Percentiles rank a stretch among this genome's conserved stretches.
phyloP scores from a whole-genome alignment of 2,329 filamentous ascomycete species.

The Penicillium thymicola region DNA sequence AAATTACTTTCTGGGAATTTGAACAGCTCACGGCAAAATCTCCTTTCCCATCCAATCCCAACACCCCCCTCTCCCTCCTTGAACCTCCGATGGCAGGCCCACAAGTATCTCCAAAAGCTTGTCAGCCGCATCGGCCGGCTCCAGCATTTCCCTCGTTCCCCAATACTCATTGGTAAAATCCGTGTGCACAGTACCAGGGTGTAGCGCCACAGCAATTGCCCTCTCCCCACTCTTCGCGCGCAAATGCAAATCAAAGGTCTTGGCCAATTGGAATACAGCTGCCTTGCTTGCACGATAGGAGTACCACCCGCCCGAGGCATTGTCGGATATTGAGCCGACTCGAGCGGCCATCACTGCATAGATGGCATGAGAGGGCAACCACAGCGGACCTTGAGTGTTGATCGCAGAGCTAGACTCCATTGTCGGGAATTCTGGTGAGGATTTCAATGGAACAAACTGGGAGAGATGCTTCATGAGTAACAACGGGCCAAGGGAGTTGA shows the following conservation, averaged over 20 bases:
- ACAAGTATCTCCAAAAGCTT: slow-evolving; percentile 60
- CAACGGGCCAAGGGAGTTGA: slow-evolving; percentile 72
- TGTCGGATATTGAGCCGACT: slow-evolving; percentile 71
- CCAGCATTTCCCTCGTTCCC: slow-evolving; percentile 66
- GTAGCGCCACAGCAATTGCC: slow-evolving; percentile 67
- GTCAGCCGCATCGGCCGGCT: slow-evolving; percentile 63
- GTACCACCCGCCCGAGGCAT: slow-evolving; percentile 75
- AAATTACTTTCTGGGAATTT: neutral
- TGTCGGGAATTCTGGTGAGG: slow-evolving; percentile 38
- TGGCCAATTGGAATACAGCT: slow-evolving; percentile 67
- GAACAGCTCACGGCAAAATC: slow-evolving; percentile 49
- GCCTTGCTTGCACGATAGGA: slow-evolving; percentile 75
- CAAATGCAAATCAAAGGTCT: slow-evolving; percentile 68
- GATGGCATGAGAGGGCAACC: slow-evolving; percentile 55
- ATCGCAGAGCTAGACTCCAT: slow-evolving; percentile 9
- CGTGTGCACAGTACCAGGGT: slow-evolving; percentile 79
- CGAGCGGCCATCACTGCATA: slow-evolving; percentile 76
- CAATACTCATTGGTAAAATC: slow-evolving; percentile 70
- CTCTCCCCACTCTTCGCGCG: slow-evolving; percentile 55
- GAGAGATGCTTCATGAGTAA: slow-evolving; percentile 74
- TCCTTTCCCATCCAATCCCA: slow-evolving; percentile 70
- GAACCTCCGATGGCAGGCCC: slow-evolving; percentile 32
- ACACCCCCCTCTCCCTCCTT: slow-evolving; percentile 58
- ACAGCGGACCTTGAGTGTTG: slow-evolving; percentile 6
- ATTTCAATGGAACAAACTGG: slow-evolving; percentile 63